Conservation (phyloP, 169 alveolate genomes). For the Eimeria sp. region DNA sequence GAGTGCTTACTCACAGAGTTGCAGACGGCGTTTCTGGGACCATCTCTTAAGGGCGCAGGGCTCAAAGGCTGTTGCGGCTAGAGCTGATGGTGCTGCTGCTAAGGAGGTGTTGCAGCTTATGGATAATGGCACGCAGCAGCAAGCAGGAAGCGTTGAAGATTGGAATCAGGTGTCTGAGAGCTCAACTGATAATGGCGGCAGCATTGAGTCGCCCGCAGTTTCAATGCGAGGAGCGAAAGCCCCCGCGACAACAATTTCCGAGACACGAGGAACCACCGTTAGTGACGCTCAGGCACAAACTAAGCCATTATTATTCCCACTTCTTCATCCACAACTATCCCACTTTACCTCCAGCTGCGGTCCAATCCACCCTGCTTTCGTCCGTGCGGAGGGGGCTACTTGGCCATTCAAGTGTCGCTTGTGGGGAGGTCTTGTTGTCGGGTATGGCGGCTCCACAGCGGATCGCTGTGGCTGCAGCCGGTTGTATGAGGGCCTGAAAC, state of each 20-base stretch:
- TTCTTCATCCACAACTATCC: constrained; percentile 73
- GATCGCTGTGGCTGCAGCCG: constrained; percentile 57
- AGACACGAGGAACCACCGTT: background rate
- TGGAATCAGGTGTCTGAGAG: background rate
- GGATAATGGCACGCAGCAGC: background rate
- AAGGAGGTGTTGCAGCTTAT: background rate
- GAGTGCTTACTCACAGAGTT: constrained; percentile 12
- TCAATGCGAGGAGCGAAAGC: background rate
- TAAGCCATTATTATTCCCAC: constrained; percentile 53
- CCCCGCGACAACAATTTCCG: background rate
- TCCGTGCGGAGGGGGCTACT: constrained; percentile 65
- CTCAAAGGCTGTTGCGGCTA: background rate
- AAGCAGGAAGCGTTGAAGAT: background rate
- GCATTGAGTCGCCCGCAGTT: background rate
- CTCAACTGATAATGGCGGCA: background rate
- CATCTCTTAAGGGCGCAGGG: constrained; percentile 18
- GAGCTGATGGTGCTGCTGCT: background rate
- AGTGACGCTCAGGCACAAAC: background rate
- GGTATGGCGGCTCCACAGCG: constrained; percentile 79
- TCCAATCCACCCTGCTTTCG: constrained; percentile 78
- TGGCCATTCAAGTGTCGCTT: constrained; percentile 53
- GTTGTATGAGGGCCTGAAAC: constrained; percentile 75
- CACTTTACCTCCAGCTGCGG: constrained; percentile 80
- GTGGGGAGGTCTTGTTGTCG: constrained; percentile 83
- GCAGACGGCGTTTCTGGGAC: constrained; percentile 52